Conservation (phyloP, 345 rosid genomes). For the Garcia nutans region DNA sequence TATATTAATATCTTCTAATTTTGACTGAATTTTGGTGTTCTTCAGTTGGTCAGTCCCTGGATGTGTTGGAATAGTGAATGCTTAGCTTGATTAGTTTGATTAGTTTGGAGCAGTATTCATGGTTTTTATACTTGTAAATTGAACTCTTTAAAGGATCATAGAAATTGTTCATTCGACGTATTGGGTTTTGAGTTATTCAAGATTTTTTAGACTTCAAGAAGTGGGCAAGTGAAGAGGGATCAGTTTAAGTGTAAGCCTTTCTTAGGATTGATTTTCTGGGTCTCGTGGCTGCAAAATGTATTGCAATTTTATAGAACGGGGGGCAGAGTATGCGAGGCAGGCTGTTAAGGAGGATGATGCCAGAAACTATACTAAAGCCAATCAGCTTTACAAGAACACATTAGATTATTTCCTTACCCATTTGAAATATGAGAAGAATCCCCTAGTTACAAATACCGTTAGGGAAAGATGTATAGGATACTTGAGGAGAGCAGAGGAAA, state of each 20-base stretch:
- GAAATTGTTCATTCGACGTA: neutral
- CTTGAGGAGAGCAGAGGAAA: slow-evolving; percentile 87
- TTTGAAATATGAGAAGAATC: slow-evolving; percentile 92
- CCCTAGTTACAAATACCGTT: slow-evolving; percentile 69
- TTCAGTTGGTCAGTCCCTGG: neutral
- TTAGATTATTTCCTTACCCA: slow-evolving; percentile 87
- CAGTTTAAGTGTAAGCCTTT: neutral
- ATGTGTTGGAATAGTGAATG: neutral
- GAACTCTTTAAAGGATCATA: neutral
- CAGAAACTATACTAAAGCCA: slow-evolving; percentile 76
- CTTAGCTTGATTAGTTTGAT: neutral
- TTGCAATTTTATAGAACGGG: slow-evolving; percentile 90
- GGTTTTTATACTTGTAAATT: neutral
- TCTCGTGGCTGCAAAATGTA: slow-evolving; percentile 44
- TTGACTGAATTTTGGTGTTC: neutral
- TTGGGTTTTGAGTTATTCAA: slow-evolving; percentile 1
- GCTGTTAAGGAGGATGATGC: slow-evolving; percentile 84
- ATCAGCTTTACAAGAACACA: slow-evolving; percentile 84
- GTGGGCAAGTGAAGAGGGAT: neutral
- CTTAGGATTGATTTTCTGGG: neutral
- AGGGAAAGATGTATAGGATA: slow-evolving; percentile 75
- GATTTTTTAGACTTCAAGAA: neutral
- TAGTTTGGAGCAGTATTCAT: neutral
- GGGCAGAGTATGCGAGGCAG: slow-evolving; percentile 84
- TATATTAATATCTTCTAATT: too few relatives aligned